phyloP scores from a whole-genome alignment of 805 yeast species.

The Candida silvicultrix region DNA sequence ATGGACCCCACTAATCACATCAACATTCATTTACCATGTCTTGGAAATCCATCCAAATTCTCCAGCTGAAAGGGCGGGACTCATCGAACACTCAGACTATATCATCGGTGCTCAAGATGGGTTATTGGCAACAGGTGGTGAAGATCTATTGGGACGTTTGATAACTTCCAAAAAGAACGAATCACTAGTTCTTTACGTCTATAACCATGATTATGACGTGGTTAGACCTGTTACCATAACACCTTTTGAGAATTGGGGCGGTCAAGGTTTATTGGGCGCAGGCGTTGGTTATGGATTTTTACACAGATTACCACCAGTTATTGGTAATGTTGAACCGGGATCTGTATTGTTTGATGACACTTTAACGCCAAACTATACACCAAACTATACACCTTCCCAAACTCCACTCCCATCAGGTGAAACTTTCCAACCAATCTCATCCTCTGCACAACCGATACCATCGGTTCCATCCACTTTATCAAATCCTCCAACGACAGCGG shows the following conservation, averaged over 20 bases:
- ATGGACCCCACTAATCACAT: constrained; percentile 67
- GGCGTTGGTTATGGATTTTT: constrained; percentile 91
- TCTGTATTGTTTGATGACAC: constrained; percentile 31
- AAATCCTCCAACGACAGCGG: constrained; percentile 2
- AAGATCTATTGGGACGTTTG: constrained; percentile 64
- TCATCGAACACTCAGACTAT: constrained; percentile 81
- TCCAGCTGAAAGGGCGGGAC: constrained; percentile 80
- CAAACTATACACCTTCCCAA: constrained; percentile 1
- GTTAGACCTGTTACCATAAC: constrained; percentile 83
- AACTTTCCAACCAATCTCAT: constrained; percentile 4
- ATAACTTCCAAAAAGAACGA: constrained; percentile 44
- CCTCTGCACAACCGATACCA: neutral
- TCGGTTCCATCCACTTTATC: constrained; percentile 2
- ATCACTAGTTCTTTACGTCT: constrained; percentile 58
- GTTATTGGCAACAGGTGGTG: constrained; percentile 80
- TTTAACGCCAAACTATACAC: constrained; percentile 9
- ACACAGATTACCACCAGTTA: constrained; percentile 75
- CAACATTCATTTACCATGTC: constrained; percentile 86
- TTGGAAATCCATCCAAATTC: constrained; percentile 64
- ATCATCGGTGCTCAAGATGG: constrained; percentile 88
- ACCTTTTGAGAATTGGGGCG: constrained; percentile 74
- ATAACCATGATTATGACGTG: constrained; percentile 81
- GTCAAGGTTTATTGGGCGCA: constrained; percentile 81
- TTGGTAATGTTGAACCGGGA: constrained; percentile 32
- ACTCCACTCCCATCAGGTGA: constrained; percentile 2